These are phyloP conservation scores for Vitellaria paradoxa DNA, from an alignment of 179 eudicot genomes.

Conservation along the genomic window DNA sequence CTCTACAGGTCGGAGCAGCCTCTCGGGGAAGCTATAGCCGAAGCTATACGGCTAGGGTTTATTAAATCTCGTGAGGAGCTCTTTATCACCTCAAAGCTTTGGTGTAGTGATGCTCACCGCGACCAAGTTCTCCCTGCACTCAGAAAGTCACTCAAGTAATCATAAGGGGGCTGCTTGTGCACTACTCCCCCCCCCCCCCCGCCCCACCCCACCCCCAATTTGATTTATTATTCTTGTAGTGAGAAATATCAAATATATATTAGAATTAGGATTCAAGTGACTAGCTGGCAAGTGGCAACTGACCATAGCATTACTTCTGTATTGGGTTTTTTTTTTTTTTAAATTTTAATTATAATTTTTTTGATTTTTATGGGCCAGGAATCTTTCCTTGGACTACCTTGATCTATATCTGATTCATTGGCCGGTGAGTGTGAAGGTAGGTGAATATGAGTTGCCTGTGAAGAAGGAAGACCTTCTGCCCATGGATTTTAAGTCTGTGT, in stretches of 20 bases:
- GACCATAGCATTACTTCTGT: not conserved
- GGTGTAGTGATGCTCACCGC: conserved; percentile 12
- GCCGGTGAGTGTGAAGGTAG: conserved; percentile 51
- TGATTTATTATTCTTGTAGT: too few relatives aligned
- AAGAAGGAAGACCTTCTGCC: conserved; percentile 36
- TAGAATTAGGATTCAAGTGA: not conserved
- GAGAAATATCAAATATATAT: not conserved
- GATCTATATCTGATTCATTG: conserved; percentile 58
- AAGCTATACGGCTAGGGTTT: conserved; percentile 19
- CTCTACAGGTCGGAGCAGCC: conserved; percentile 20
- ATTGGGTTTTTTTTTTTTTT: not conserved
- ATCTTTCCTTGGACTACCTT: conserved; percentile 52
- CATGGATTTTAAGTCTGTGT: conserved; percentile 42
- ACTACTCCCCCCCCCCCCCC: too few relatives aligned
- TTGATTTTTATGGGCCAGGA: conserved; percentile 19
- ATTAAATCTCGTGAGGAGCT: conserved; percentile 25
- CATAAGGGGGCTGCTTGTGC: too few relatives aligned
- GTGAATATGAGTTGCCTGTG: conserved; percentile 28
- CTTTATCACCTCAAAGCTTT: conserved; percentile 26
- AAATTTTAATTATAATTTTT: not conserved
- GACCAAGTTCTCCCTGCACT: conserved; percentile 15
- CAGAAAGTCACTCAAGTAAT: not conserved
- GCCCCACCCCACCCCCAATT: too few relatives aligned
- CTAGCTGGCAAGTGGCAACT: too few relatives aligned
- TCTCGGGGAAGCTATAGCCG: conserved; percentile 26